A percentile compares a stretch with the other conserved stretches of the same genome.
Conservation (phyloP, 2,329 filamentous ascomycete genomes). For the Aspergillus vadensis region DNA sequence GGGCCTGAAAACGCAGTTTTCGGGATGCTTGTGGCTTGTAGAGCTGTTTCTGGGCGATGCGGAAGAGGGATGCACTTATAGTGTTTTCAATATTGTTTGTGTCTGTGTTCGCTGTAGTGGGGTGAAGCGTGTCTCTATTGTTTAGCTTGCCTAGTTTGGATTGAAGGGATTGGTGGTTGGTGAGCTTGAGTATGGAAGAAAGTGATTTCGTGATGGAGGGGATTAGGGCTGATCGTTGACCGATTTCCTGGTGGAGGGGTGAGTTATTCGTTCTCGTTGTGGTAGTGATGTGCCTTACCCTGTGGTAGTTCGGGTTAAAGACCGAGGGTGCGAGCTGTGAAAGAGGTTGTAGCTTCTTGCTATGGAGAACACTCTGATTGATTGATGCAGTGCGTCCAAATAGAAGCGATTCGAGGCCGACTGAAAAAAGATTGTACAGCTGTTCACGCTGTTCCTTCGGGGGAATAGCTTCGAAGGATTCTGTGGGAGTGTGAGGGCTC, state of each 20-base stretch:
- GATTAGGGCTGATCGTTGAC: slow-evolving; percentile 38
- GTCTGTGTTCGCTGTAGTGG: neutral
- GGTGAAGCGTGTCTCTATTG: neutral
- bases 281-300: slow-evolving; percentile 23
- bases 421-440: slow-evolving; percentile 26
- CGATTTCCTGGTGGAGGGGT: slow-evolving; percentile 32
- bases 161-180: slow-evolving; percentile 18
- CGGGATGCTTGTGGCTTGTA: slow-evolving; percentile 19
- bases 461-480: neutral
- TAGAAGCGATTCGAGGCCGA: slow-evolving; percentile 24
- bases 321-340: slow-evolving; percentile 31
- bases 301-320: slow-evolving; percentile 34
- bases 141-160: slow-evolving; percentile 18
- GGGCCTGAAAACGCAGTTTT: slow-evolving; percentile 6
- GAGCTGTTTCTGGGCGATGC: slow-evolving; percentile 32
- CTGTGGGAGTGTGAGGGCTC: neutral
- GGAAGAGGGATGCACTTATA: slow-evolving; percentile 37
- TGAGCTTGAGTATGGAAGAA: slow-evolving; percentile 31
- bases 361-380: neutral
- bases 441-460: neutral
- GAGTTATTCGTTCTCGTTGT: neutral
- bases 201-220: slow-evolving; percentile 40
- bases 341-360: slow-evolving; percentile 20
- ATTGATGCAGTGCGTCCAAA: slow-evolving; percentile 2
- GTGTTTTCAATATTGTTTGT: slow-evolving; percentile 17